These are phyloP conservation scores for Phaffia rhodozyma DNA, from an alignment of 1,284 basidiomycete species.

Conservation along the genomic window DNA sequence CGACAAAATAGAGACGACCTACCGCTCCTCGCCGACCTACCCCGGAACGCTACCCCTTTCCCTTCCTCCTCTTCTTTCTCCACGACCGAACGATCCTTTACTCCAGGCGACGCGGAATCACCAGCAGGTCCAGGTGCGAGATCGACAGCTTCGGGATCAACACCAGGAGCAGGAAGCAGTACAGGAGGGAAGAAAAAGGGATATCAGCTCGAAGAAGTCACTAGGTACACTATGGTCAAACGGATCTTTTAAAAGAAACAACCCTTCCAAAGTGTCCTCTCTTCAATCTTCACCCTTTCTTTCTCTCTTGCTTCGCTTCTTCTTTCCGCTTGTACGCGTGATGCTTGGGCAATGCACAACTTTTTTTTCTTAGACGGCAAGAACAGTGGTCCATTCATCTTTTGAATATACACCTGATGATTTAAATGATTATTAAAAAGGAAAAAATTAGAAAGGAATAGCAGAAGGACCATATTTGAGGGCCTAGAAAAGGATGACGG, in stretches of 20 bases:
- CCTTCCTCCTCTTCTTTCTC: neutral
- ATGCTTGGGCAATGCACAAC: too few species aligned
- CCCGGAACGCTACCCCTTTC: neutral
- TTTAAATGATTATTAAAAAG: too few species aligned
- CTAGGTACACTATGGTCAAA: constrained; percentile 87
- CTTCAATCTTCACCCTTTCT: too few species aligned
- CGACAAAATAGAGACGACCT: constrained; percentile 8
- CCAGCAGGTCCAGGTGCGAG: constrained; percentile 8
- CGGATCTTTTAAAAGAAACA: constrained; percentile 55
- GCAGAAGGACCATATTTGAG: too few species aligned
- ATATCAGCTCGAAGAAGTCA: constrained; percentile 69
- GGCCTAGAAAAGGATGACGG: too few species aligned
- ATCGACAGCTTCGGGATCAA: constrained; percentile 9
- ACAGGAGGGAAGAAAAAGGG: constrained; percentile 33
- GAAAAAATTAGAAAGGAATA: too few species aligned
- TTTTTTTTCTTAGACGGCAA: too few species aligned
- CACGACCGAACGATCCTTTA: neutral
- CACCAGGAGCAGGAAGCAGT: constrained; percentile 20
- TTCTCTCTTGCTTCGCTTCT: too few species aligned
- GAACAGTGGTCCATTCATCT: too few species aligned
- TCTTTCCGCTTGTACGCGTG: too few species aligned
- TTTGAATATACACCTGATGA: too few species aligned
- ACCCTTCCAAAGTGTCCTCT: too few species aligned
- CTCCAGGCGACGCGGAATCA: neutral
- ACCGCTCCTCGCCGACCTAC: constrained; percentile 4